Evolutionary conservation across 257 asterid genomes (phyloP).

Genomic region (Datura wrightii): DNA sequence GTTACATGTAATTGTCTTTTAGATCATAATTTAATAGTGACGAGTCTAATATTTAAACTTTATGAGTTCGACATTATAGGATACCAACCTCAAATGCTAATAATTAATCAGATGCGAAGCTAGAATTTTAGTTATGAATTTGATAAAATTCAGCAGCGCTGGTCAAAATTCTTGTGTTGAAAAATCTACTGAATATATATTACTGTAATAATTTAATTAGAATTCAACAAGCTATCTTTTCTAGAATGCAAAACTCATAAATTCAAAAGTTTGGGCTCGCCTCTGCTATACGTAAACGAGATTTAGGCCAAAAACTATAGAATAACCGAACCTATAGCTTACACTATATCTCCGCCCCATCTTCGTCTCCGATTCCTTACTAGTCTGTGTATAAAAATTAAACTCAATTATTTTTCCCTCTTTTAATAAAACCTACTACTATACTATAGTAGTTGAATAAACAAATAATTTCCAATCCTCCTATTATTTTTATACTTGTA

Average conservation of each 20-base stretch:
- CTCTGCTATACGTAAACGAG: not conserved
- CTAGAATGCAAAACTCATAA: not conserved
- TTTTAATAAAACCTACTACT: not conserved
- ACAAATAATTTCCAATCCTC: not conserved
- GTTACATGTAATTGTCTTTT: no score
- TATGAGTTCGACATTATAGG: no score
- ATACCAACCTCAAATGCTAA: no score
- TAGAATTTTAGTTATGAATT: no score
- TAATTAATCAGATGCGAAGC: no score
- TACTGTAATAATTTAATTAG: not conserved
- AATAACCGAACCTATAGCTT: not conserved
- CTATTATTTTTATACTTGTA: constrained; percentile 17
- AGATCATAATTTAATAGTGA: no score
- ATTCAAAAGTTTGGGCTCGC: not conserved
- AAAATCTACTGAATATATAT: not conserved
- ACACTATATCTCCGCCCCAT: no score
- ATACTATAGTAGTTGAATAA: constrained; percentile 10
- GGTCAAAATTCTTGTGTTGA: no score
- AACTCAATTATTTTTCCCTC: not conserved
- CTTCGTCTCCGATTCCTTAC: not conserved
- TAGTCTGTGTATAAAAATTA: not conserved
- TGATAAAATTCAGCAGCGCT: no score
- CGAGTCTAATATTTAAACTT: no score
- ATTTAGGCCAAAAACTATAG: not conserved
- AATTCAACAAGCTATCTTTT: not conserved